phyloP scores from a whole-genome alignment of 2,329 filamentous ascomycete genomes.

The Stemphylium beticola region DNA sequence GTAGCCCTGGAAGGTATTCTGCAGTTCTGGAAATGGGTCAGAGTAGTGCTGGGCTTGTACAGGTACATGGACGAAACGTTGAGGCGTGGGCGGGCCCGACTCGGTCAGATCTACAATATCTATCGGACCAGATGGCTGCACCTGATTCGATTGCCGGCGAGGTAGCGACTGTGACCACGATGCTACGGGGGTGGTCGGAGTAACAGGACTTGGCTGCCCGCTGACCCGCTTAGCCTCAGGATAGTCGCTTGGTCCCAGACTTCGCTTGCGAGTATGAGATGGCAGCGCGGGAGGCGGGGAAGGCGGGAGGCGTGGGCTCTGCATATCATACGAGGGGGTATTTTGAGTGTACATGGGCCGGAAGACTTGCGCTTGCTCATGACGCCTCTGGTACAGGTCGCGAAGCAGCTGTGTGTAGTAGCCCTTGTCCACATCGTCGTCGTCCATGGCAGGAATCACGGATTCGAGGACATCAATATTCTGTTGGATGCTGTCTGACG shows the following conservation, averaged over 20 bases:
- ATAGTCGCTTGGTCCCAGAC: slow-evolving; percentile 21
- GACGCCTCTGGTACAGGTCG: not conserved
- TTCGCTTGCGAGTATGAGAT: slow-evolving; percentile 33
- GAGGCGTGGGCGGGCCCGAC: slow-evolving; percentile 27
- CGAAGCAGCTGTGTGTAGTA: slow-evolving; percentile 7
- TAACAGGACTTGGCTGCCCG: slow-evolving; percentile 27
- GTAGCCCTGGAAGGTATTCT: slow-evolving; percentile 1
- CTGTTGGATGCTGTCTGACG: not conserved
- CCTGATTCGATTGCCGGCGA: slow-evolving; percentile 3
- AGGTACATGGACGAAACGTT: not conserved
- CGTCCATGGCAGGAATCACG: slow-evolving; percentile 1
- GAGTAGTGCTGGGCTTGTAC: not conserved
- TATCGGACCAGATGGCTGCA: not conserved
- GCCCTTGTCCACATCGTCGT: not conserved
- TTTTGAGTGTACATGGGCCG: not conserved
- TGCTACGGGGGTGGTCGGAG: slow-evolving; percentile 27
- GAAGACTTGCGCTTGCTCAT: not conserved
- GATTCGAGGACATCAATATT: slow-evolving; percentile 8
- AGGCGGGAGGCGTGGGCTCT: not conserved
- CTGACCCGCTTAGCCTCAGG: slow-evolving; percentile 37
- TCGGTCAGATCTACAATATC: slow-evolving; percentile 28
- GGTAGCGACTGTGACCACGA: slow-evolving; percentile 10
- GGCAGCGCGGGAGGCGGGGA: slow-evolving; percentile 5
- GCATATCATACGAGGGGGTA: not conserved
- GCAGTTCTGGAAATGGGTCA: slow-evolving; percentile 15